A percentile compares a stretch with the other conserved stretches of the same genome.
Conservation (phyloP, 208 protist genomes). For the Leishmania aethiopica region DNA sequence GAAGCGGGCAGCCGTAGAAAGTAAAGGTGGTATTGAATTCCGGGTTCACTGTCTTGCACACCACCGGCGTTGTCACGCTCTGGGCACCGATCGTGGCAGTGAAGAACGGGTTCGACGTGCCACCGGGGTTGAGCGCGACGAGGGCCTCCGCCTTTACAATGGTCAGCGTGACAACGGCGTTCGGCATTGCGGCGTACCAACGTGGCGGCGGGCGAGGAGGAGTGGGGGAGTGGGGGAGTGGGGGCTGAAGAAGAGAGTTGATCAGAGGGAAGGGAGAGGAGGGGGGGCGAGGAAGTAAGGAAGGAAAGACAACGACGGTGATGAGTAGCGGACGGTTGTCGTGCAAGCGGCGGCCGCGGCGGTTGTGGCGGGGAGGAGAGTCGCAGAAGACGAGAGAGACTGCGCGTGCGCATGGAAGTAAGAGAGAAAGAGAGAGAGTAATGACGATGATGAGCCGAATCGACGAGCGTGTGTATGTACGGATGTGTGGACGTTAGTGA, state of each 20-base stretch:
- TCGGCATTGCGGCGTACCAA: conserved; percentile 20
- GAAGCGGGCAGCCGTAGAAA: conserved; percentile 63
- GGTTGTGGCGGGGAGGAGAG: no score
- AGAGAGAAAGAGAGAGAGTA: neutral
- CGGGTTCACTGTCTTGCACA: conserved; percentile 60
- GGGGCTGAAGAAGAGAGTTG: neutral
- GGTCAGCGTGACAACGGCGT: conserved; percentile 43
- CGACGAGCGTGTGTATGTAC: neutral
- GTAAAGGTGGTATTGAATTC: conserved; percentile 57
- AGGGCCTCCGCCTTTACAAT: conserved; percentile 66
- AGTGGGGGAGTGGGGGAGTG: no score
- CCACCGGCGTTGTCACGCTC: conserved; percentile 40
- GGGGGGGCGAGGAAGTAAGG: neutral
- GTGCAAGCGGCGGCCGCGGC: neutral
- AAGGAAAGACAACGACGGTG: neutral
- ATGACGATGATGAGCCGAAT: neutral
- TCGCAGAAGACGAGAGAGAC: no score
- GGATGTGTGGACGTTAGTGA: neutral
- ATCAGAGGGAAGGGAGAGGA: neutral
- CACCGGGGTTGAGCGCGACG: conserved; percentile 64
- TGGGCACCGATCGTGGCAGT: conserved; percentile 55
- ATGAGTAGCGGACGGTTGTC: neutral
- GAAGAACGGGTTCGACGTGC: conserved; percentile 80
- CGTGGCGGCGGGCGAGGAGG: neutral
- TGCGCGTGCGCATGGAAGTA: neutral